These are phyloP conservation scores for Botryotinia calthae DNA, from an alignment of 2,329 filamentous ascomycete genomes.

Conservation along the genomic window DNA sequence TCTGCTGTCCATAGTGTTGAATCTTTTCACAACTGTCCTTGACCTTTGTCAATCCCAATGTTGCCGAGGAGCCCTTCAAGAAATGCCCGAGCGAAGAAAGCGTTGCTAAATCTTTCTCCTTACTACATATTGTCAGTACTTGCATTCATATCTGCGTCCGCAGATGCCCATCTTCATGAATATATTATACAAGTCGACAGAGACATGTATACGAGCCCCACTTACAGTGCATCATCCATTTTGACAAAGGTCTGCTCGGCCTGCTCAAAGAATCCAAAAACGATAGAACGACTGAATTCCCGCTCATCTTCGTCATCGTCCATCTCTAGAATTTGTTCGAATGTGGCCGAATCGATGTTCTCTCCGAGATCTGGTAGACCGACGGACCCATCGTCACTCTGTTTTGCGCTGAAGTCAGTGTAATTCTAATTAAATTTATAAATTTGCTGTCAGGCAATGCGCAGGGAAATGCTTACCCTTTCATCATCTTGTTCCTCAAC, in stretches of 20 bases:
- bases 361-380: constrained; percentile 61
- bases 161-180: background rate
- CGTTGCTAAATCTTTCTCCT: constrained; percentile 64
- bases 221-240: constrained; percentile 84
- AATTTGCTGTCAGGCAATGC: background rate
- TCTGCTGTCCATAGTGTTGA: constrained; percentile 82
- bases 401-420: constrained; percentile 22
- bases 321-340: constrained; percentile 97
- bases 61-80: constrained; percentile 94
- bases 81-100: constrained; percentile 90
- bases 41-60: constrained; percentile 85
- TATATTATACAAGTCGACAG: constrained; percentile 9
- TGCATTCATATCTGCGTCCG: constrained; percentile 17
- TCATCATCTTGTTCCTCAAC: constrained; percentile 22
- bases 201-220: constrained; percentile 33
- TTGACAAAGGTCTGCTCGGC: constrained; percentile 79
- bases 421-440: background rate
- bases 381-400: constrained; percentile 40
- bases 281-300: constrained; percentile 86
- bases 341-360: constrained; percentile 74
- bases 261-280: constrained; percentile 90
- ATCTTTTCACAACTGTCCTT: constrained; percentile 95
- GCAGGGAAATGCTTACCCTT: constrained; percentile 17
- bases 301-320: constrained; percentile 83
- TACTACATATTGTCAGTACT: constrained; percentile 46